Evolutionary conservation across 805 yeast species (phyloP).

Genomic region (Scheffersomyces amazonensis): DNA sequence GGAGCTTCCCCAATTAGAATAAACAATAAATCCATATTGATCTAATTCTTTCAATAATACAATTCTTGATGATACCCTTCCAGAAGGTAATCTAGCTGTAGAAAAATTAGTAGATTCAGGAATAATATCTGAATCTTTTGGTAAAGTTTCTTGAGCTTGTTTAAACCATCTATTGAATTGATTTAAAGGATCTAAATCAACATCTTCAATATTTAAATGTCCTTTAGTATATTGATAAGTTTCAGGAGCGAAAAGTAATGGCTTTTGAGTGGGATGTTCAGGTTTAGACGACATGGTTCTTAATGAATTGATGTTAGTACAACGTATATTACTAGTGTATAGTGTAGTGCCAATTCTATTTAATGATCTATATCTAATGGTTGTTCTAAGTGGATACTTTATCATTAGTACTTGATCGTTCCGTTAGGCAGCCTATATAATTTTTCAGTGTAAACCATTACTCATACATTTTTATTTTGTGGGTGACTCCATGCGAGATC

Average conservation of each 20-base stretch:
- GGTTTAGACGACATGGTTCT: constrained; percentile 3
- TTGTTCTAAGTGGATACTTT: too few relatives aligned
- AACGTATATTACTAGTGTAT: too few relatives aligned
- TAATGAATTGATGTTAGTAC: too few relatives aligned
- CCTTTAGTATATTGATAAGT: constrained; percentile 83
- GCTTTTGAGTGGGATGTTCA: constrained; percentile 17
- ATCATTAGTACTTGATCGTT: too few relatives aligned
- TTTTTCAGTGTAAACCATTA: too few relatives aligned
- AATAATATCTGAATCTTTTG: constrained; percentile 45
- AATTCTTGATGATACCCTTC: constrained; percentile 82
- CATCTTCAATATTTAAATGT: constrained; percentile 51
- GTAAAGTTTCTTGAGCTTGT: constrained; percentile 26
- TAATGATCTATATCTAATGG: too few relatives aligned
- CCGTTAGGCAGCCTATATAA: too few relatives aligned
- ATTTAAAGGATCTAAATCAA: constrained; percentile 59
- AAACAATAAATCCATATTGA: constrained; percentile 76
- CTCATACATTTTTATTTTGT: too few relatives aligned
- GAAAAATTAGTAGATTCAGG: constrained; percentile 89
- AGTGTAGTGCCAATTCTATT: too few relatives aligned
- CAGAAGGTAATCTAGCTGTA: constrained; percentile 84
- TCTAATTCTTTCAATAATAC: constrained; percentile 91
- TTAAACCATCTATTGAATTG: constrained; percentile 86
- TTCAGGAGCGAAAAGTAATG: constrained; percentile 69
- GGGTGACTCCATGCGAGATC: too few relatives aligned
- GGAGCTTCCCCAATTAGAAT: constrained; percentile 88